These are phyloP conservation scores for Triangularia verruculosa DNA, from an alignment of 2,329 filamentous ascomycete species.

Conservation along the genomic window DNA sequence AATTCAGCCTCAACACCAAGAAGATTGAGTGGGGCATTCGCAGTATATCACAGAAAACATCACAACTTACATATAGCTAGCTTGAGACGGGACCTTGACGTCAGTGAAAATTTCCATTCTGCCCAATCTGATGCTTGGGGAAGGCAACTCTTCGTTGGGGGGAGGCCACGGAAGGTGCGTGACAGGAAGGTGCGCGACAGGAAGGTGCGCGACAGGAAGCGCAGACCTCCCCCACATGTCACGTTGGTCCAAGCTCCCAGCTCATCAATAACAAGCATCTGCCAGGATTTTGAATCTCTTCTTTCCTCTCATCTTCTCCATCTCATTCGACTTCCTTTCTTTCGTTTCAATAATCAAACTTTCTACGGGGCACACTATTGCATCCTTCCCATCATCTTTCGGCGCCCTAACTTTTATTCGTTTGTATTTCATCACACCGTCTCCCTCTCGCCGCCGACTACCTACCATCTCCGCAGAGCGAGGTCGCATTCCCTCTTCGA, in stretches of 20 bases:
- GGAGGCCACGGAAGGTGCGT: too few relatives aligned
- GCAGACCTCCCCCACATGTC: background rate
- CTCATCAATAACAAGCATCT: too few relatives aligned
- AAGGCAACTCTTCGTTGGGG: too few relatives aligned
- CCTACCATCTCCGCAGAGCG: background rate
- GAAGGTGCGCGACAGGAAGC: background rate
- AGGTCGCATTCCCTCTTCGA: background rate
- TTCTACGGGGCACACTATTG: too few relatives aligned
- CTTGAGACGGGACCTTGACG: background rate
- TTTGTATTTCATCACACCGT: too few relatives aligned
- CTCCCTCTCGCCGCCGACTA: background rate
- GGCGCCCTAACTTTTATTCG: too few relatives aligned
- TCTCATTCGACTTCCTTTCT: too few relatives aligned
- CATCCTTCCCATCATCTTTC: too few relatives aligned
- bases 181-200: too few relatives aligned
- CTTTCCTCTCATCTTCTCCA: background rate
- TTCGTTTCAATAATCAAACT: too few relatives aligned
- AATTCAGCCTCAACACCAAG: background rate
- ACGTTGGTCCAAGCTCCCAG: background rate
- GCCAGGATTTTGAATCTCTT: background rate
- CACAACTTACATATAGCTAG: background rate
- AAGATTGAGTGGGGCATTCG: background rate
- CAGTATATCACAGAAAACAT: background rate
- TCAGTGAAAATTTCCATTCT: too few relatives aligned
- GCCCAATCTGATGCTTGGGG: background rate